Evolutionary conservation across 305 asterid species (phyloP), one percentile per base, ranked within the genome.

Genomic region (Ajuga reptans): DNA sequence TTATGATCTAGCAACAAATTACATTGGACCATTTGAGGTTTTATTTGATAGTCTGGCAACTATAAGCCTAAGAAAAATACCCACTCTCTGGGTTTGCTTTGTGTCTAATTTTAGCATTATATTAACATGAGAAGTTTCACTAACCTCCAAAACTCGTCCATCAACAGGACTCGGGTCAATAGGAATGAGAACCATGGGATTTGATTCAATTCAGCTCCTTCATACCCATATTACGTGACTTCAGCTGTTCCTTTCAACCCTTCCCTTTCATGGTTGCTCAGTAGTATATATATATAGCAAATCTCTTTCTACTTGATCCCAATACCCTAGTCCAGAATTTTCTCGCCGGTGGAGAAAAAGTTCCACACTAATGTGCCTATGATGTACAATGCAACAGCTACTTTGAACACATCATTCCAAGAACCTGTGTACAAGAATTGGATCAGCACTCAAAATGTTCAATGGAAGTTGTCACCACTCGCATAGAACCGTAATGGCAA

Each of bases 401-500:
- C 96, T 76, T 91, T 89, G 84, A 94, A 89, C 71, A 89, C 97
- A 50, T 91, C 97, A 33, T 91, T 90, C 99, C 99, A 91, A 41
- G 99, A 94, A 64, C 99, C 97, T 94, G 95, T 16, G 71, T 21
- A 2, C 27, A 21, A 21, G 27, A 21, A 21, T 21, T 21, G 27
- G 1, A 21, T 21, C 27, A 10, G 9, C 34, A 12, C 56, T 43
- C 51, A 4, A 55, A 18, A 49, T 62, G 16, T 37, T 60, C 9
- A 46, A 6, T 18, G 49, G 29, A 53, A 21, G 5, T 60, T 15
- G 9, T 12, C 4, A 17, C 3, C 5, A 29, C 6, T 12, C 4
- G 12, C 3, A 3, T 17, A 72, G 46, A 27, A 69, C 16, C 5
- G 4, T 31, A 37, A 54, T 16, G 45, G 67, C 29, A 14, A 53